Evolutionary conservation across 177 flowering plant genomes (phyloP), one percentile per base, ranked within the genome.

Genomic region (Vitis hybrid): DNA sequence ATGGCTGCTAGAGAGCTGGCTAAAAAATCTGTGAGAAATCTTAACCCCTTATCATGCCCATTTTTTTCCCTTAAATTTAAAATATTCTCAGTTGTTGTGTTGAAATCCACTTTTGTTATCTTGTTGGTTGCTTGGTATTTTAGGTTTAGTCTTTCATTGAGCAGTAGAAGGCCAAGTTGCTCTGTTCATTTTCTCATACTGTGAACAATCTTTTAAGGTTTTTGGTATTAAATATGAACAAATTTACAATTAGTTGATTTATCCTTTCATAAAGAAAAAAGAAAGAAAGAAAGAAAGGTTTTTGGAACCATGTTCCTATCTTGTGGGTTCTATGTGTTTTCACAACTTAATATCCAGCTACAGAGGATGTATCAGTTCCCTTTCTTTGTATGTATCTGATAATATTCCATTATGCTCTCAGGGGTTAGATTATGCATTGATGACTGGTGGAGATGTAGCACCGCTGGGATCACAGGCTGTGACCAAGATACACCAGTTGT

Each of bases 361-460:
- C 12, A 34, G 29, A 39, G 6, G 56, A 48, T 14, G n/a, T 22
- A 16, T 62, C 5, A 14, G 19, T 68, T 39, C 49, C 53, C 53
- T 61, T 49, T 54, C 20, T 65, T 55, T 48, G 15, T 67, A 10
- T 22, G 53, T 45, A 34, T 45, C 61, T 71, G 48, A 59, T 48
- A 61, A 61, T 31, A 50, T 14, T 15, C 57, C 74, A n/a, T 56
- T 22, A 16, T 79, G 60, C 65, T 73, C 26, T 26, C 77, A 96
- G 99, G 99, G 99, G 16, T 82, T 96, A 70, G 99, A 96, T 76
- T 96, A 93, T 84, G 98, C 98, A 65, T 81, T 96, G 84, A 93
- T 96, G 99, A 96, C 99, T 3, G 98, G 99, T 71, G 99, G 99
- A 67, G 98, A 96, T 82, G 98, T 96, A 79, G 99, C 97, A 19